Conservation (phyloP, 345 rosid genomes). For the Eucalyptus pumila region DNA sequence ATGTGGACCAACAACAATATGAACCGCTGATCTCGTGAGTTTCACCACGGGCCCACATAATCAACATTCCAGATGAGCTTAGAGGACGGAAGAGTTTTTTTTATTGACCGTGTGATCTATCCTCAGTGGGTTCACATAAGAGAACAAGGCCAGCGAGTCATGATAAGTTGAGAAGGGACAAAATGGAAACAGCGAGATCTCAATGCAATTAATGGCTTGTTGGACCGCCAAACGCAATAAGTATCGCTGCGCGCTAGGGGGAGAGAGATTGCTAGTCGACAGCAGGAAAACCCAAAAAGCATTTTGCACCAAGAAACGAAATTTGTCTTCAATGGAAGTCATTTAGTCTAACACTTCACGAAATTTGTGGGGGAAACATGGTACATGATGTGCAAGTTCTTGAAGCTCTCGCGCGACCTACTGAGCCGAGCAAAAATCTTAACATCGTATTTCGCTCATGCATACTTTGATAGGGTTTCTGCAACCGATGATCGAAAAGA, state of each 20-base stretch:
- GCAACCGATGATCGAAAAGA: not conserved
- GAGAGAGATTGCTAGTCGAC: not conserved
- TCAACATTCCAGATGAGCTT: not conserved
- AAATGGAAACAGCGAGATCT: not conserved
- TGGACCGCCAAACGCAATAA: not conserved
- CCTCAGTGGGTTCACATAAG: not conserved
- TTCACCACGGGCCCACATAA: not conserved
- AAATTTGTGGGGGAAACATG: not conserved
- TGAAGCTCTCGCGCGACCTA: not conserved
- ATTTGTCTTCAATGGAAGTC: not conserved
- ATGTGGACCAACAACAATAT: not conserved
- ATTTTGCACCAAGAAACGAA: not conserved
- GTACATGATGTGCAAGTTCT: not conserved
- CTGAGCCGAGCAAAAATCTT: not conserved
- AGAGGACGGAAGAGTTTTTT: not conserved
- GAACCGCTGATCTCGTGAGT: not conserved
- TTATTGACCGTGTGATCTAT: not conserved
- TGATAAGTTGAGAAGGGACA: not conserved
- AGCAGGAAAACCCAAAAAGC: not conserved
- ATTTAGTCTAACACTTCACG: not conserved
- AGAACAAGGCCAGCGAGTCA: not conserved
- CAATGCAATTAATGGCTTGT: not conserved
- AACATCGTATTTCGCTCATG: not conserved
- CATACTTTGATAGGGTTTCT: not conserved
- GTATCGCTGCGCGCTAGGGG: not conserved